These are phyloP conservation scores for Podospora pseudocomata DNA, from an alignment of 495 filamentous ascomycete genomes.

Conservation along the genomic window DNA sequence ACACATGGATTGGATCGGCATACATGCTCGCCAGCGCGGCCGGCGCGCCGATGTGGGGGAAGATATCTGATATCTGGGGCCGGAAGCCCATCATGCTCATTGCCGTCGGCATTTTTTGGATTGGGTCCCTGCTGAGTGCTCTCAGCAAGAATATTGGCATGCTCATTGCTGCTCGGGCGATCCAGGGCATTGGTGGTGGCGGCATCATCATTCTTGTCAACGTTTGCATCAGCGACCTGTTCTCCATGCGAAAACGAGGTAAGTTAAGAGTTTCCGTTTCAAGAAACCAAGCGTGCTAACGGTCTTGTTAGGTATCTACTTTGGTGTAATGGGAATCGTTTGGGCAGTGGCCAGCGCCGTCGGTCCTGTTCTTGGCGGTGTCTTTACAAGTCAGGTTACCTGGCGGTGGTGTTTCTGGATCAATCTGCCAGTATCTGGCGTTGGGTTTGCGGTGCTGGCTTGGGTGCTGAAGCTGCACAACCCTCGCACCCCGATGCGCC, in stretches of 20 bases:
- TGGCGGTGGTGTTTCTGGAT: constrained; percentile 75
- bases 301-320: constrained; percentile 47
- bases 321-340: constrained; percentile 47
- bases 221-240: constrained; percentile 77
- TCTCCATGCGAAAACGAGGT: constrained; percentile 64
- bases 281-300: background rate
- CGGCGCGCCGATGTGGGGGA: constrained; percentile 74
- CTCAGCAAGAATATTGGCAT: constrained; percentile 64
- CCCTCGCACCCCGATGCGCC: constrained; percentile 64
- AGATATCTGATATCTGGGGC: constrained; percentile 81
- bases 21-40: constrained; percentile 68
- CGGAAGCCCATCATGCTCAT: constrained; percentile 74
- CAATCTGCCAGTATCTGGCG: constrained; percentile 72
- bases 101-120: constrained; percentile 69
- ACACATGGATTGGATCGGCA: constrained; percentile 73
- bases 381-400: constrained; percentile 52
- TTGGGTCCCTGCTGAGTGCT: constrained; percentile 70
- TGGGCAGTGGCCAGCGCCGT: constrained; percentile 54
- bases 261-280: constrained; percentile 22
- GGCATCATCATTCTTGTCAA: constrained; percentile 78
- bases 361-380: constrained; percentile 63
- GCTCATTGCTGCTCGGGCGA: constrained; percentile 68
- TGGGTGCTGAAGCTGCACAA: constrained; percentile 74
- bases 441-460: constrained; percentile 61
- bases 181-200: constrained; percentile 83